A percentile compares a stretch with the other conserved stretches of the same genome.
Conservation (phyloP, 768 basidiomycete species). For the Termitomyces sp. region DNA sequence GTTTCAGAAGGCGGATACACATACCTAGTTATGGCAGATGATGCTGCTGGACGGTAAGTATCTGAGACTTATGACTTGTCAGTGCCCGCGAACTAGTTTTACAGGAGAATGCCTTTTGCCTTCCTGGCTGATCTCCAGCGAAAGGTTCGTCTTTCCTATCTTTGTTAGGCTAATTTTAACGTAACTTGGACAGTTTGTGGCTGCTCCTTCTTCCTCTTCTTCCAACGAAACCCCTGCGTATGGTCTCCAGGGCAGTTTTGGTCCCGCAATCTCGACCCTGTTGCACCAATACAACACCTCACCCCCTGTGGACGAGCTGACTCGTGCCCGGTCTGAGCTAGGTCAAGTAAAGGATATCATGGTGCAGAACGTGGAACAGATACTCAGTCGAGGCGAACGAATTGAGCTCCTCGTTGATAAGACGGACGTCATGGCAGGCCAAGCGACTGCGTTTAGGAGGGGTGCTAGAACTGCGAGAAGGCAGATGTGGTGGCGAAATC, state of each 20-base stretch:
- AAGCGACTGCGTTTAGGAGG: constrained; percentile 90
- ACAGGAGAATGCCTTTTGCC: constrained; percentile 88
- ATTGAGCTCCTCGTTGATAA: constrained; percentile 96
- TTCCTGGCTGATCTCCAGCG: constrained; percentile 87
- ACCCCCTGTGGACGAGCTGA: constrained; percentile 85
- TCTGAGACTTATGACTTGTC: neutral
- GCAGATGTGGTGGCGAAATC: constrained; percentile 91
- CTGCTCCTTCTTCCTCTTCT: constrained; percentile 65
- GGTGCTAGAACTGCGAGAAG: constrained; percentile 82
- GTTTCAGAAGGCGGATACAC: constrained; percentile 84
- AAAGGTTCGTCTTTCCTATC: constrained; percentile 43
- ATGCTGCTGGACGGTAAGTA: constrained; percentile 80
- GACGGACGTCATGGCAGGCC: constrained; percentile 92
- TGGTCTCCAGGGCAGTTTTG: constrained; percentile 70
- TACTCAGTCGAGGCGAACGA: constrained; percentile 89
- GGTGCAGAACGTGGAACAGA: constrained; percentile 98
- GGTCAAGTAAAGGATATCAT: constrained; percentile 94
- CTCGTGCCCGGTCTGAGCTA: constrained; percentile 86
- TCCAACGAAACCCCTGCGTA: constrained; percentile 54
- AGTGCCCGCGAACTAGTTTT: neutral
- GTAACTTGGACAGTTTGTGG: constrained; percentile 46
- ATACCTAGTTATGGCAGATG: constrained; percentile 94
- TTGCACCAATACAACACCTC: constrained; percentile 88
- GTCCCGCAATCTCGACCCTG: constrained; percentile 65
- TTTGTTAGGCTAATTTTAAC: constrained; percentile 5